phyloP scores from a whole-genome alignment of 2,329 filamentous ascomycete species.

The Pseudofabraea citricarpa region DNA sequence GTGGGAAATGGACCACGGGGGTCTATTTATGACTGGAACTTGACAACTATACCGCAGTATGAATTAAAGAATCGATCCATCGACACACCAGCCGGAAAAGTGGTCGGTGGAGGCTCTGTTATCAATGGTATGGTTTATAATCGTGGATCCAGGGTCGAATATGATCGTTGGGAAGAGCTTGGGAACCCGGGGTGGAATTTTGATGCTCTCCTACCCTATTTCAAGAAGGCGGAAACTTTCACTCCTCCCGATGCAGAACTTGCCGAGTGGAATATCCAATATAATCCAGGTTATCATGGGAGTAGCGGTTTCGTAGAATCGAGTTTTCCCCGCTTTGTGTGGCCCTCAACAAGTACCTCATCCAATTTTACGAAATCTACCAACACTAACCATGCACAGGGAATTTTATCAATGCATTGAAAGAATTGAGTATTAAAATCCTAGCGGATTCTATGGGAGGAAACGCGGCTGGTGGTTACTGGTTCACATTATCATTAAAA shows the following conservation, averaged over 20 bases:
- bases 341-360: conserved; percentile 25
- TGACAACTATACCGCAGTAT: conserved; percentile 6
- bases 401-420: conserved; percentile 24
- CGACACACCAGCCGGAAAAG: conserved; percentile 8
- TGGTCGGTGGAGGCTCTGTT: conserved; percentile 33
- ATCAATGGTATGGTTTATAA: conserved; percentile 37
- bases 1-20: conserved; percentile 3
- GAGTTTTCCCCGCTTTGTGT: conserved; percentile 34
- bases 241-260: conserved; percentile 26
- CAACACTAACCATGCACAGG: conserved; percentile 3
- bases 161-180: conserved; percentile 39
- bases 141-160: conserved; percentile 32
- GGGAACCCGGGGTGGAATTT: conserved; percentile 41
- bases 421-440: conserved; percentile 31
- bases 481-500: conserved; percentile 28
- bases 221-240: conserved; percentile 35
- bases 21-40: conserved; percentile 9
- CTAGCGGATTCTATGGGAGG: conserved; percentile 33
- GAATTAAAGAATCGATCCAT: conserved; percentile 4
- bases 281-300: conserved; percentile 29
- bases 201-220: conserved; percentile 35
- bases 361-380: neutral
- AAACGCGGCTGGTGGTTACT: conserved; percentile 31
- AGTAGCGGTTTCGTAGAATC: conserved; percentile 32
- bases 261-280: conserved; percentile 29